Evolutionary conservation across 2,329 filamentous ascomycete genomes (phyloP), one percentile per base, ranked within the genome.

Genomic region (Dendryphion nanum): DNA sequence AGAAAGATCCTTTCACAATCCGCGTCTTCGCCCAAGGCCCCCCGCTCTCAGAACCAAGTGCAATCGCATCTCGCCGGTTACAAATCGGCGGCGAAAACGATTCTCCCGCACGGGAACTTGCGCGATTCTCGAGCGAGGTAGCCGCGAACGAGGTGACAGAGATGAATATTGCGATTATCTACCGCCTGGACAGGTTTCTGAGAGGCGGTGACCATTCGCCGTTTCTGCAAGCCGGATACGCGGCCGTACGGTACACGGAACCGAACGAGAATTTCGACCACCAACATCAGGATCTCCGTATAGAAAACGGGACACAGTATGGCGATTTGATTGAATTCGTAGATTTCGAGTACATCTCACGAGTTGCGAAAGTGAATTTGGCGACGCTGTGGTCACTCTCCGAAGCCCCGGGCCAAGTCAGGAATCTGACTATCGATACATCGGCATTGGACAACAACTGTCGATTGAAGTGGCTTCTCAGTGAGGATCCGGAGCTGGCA

Each of bases 161-260:
- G 7, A 80, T 81, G 77, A 71, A 73, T 42, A 69, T 81, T 10
- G 72, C 73, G 6, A 66, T 79, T 35, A 71, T 81, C 30, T 79
- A 80, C 56, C 71, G 77, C 2, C 64, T 75, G 0, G 78, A 81
- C 45, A 69, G 77, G 8, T 81, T 74, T 57, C 65, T 79, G 4
- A 68, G 77, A 4, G 75, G 77, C 24, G 77, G 77, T 19, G 77
- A 81, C 56, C 77, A 81, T 55, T 61, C 67, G 4, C 68, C 74
- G 0, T 81, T 81, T 54, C 70, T 81, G 10, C 60, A 71, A 30
- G 69, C 71, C n/a, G 77, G 77, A 3, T 81, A 75, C 48, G 64
- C 76, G 4, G 75, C 74, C 0, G 69, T 74, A 12, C 69, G 78
- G 2, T 79, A 77, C 66, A 79, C 76, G 0, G 78, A 81, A 60